Percentiles rank a stretch among this genome's conserved stretches.
phyloP scores from a whole-genome alignment of 1,284 basidiomycete genomes.

The Ceratobasidium sp. region DNA sequence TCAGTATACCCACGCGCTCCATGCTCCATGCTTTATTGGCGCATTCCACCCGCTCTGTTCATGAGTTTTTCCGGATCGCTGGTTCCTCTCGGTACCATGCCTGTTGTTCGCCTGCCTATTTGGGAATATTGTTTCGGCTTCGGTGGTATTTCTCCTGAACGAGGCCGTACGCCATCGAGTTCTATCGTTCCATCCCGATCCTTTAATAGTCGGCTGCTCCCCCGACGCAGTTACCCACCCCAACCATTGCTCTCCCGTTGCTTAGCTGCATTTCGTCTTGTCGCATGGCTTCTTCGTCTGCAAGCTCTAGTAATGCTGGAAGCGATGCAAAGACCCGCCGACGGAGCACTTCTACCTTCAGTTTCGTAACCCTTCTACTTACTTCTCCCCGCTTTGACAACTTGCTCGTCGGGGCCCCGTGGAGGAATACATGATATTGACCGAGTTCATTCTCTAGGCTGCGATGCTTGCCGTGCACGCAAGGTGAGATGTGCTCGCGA shows the following conservation, averaged over 20 bases:
- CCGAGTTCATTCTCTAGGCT: constrained; percentile 62
- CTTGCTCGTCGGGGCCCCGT: constrained; percentile 1
- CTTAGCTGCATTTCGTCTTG: neutral
- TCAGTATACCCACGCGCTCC: constrained; percentile 13
- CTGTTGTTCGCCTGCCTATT: constrained; percentile 20
- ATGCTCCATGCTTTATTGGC: constrained; percentile 17
- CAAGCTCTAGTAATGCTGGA: constrained; percentile 14
- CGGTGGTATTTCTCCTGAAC: constrained; percentile 25
- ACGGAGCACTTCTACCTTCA: constrained; percentile 41
- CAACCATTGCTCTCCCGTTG: constrained; percentile 6
- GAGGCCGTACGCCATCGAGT: constrained; percentile 32
- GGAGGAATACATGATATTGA: constrained; percentile 18
- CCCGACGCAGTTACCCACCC: constrained; percentile 18
- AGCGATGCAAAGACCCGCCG: constrained; percentile 33
- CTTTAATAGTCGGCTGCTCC: constrained; percentile 37
- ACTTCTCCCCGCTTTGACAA: neutral
- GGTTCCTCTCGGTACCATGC: constrained; percentile 35
- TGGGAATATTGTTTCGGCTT: constrained; percentile 36
- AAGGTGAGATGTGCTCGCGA: constrained; percentile 79
- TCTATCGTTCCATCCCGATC: constrained; percentile 27
- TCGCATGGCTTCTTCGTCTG: constrained; percentile 29
- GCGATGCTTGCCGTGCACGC: constrained; percentile 83
- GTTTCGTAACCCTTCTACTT: constrained; percentile 38
- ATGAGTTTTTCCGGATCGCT: constrained; percentile 36
- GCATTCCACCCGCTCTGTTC: constrained; percentile 18